Base-by-base conservation (phyloP, 1,139 yeast species). In the Hemisphaericaspora lyxosophila region DNA sequence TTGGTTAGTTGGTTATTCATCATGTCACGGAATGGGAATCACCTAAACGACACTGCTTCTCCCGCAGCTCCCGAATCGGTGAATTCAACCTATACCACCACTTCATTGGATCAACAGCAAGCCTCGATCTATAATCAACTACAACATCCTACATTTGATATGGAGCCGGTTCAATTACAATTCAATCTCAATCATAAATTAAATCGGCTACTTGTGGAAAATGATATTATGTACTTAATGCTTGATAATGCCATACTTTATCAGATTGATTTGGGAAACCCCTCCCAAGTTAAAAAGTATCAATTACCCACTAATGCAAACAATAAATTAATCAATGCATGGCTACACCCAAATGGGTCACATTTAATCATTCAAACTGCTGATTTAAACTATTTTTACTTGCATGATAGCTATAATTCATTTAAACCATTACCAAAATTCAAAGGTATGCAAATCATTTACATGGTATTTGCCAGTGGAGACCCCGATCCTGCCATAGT, bases 81-180 rank as follows among this genome's bases (percentile, higher is more conserved):
- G 7, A 26, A 31, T 14, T 39, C 49, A 8, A 36, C 42, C 1
- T 43, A 46, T 30, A 44, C 51, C 3, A 30, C 45, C 2, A 47
- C 46, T 14, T 45, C 47, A 11, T 36, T 41, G 23, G 48, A 38
- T 30, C 46, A 42, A 23, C 44, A 43, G 30, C 48, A 43, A 19
- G 39, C 40, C 4, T 38, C 43, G n/a, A 35, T 48, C 19, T 38
- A 35, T 26, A 39, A 47, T 14, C 43, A 47, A 28, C 32, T 46
- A 19, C 51, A 51, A 12, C 47, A 47, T 33, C 68, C 70, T 1
- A 40, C 46, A 8, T 66, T 68, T 45, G 59, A 57, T 8, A 48
- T 71, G n/a, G 75, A 70, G 37, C 60, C 60, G 23, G 75, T 70
- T 4, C 75, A 64, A 47, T 59, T 70, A 16, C 75, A 70, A 43